These are phyloP conservation scores for Hortaea sp. DNA, from an alignment of 2,329 filamentous ascomycete species.

Conservation along the genomic window DNA sequence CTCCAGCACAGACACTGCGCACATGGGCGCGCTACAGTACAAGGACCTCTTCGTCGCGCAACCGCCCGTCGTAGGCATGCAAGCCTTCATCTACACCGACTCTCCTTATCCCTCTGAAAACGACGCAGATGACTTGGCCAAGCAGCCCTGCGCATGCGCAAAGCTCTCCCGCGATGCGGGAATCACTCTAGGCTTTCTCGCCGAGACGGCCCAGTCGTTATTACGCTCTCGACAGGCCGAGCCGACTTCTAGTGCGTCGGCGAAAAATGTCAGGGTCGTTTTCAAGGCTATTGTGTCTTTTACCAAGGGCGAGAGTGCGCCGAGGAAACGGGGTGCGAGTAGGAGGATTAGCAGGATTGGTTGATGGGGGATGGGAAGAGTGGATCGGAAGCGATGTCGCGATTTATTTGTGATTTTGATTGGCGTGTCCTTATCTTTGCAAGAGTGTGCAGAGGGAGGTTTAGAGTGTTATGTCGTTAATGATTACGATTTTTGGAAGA, in stretches of 20 bases:
- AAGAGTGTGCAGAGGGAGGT: too few species aligned
- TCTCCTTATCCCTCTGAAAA: too few species aligned
- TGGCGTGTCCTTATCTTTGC: too few species aligned
- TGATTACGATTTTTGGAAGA: too few species aligned
- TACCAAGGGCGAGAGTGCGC: constrained; percentile 5
- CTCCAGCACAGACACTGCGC: background rate
- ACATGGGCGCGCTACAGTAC: constrained; percentile 1
- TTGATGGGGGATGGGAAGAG: background rate
- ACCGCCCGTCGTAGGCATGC: constrained; percentile 17
- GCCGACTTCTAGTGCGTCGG: background rate
- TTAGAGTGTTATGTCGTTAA: too few species aligned
- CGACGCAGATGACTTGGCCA: background rate
- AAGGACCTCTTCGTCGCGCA: constrained; percentile 15
- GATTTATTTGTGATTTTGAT: too few species aligned
- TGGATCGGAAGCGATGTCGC: too few species aligned
- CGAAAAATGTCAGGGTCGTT: constrained; percentile 2
- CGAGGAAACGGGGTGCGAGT: constrained; percentile 10
- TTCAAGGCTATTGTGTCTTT: constrained; percentile 23
- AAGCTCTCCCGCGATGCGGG: constrained; percentile 20
- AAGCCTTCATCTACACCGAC: constrained; percentile 10
- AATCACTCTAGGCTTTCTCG: constrained; percentile 20
- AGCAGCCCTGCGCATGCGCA: constrained; percentile 4
- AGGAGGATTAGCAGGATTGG: constrained; percentile 11
- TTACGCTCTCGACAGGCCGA: constrained; percentile 1
- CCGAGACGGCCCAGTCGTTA: constrained; percentile 14